Conservation (phyloP, 2,329 filamentous ascomycete genomes). For the Plectosphaerella sp. region DNA sequence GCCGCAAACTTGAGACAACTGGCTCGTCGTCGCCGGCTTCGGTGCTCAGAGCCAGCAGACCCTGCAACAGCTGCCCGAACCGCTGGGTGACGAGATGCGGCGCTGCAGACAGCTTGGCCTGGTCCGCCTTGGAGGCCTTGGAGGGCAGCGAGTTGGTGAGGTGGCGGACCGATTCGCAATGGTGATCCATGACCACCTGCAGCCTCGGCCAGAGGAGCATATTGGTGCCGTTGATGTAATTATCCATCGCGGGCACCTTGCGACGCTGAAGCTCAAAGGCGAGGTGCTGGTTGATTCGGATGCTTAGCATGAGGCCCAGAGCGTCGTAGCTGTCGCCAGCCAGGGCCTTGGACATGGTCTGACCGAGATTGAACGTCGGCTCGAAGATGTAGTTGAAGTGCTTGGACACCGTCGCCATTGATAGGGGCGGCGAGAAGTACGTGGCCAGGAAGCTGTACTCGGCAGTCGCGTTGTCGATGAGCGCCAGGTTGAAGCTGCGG, state of each 20-base stretch:
- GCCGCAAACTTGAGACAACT: slow-evolving; percentile 72
- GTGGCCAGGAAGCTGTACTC: slow-evolving; percentile 92
- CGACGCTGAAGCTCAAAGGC: slow-evolving; percentile 91
- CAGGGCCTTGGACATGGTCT: slow-evolving; percentile 69
- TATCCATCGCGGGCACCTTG: slow-evolving; percentile 82
- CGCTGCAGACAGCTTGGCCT: slow-evolving; percentile 65
- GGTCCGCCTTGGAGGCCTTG: slow-evolving; percentile 34
- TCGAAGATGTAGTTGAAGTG: slow-evolving; percentile 88
- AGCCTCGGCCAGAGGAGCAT: slow-evolving; percentile 97
- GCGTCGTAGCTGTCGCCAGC: slow-evolving; percentile 76
- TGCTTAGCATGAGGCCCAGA: slow-evolving; percentile 82
- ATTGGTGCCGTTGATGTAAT: slow-evolving; percentile 89
- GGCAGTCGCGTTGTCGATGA: slow-evolving; percentile 89
- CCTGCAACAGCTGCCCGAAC: slow-evolving; percentile 90
- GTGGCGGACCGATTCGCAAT: slow-evolving; percentile 78
- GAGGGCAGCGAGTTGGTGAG: slow-evolving; percentile 50
- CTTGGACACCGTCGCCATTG: slow-evolving; percentile 71
- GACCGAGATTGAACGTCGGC: slow-evolving; percentile 81
- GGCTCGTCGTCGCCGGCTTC: slow-evolving; percentile 94
- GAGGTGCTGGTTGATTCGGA: slow-evolving; percentile 87
- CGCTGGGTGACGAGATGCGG: slow-evolving; percentile 90
- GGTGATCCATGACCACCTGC: slow-evolving; percentile 88
- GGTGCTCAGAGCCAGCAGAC: slow-evolving; percentile 76
- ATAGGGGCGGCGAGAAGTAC: slow-evolving; percentile 78
- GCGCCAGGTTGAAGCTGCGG: slow-evolving; percentile 87